Conservation (phyloP, 2,329 filamentous ascomycete species). For the Seiridium unicorne region DNA sequence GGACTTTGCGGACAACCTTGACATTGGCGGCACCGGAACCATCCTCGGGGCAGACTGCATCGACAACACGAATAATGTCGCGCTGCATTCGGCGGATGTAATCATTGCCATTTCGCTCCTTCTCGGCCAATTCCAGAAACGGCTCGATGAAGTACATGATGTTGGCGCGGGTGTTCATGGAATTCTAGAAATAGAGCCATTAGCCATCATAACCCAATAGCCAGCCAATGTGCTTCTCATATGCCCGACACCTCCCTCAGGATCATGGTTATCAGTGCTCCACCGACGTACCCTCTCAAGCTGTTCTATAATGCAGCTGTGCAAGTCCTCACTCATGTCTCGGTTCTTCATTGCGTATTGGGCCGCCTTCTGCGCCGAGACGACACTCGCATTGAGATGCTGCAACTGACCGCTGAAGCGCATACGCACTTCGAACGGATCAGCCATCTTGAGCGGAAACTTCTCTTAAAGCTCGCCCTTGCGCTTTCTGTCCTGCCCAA, state of each 20-base stretch:
- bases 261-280: neutral
- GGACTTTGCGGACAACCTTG: conserved; percentile 80
- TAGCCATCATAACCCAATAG: neutral
- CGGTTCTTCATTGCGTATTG: conserved; percentile 92
- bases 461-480: conserved; percentile 17
- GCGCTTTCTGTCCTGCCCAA: conserved; percentile 27
- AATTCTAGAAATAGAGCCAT: conserved; percentile 56
- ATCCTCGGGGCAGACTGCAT: conserved; percentile 85
- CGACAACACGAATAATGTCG: conserved; percentile 87
- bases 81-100: conserved; percentile 95
- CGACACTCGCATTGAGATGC: conserved; percentile 86
- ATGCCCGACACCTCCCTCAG: neutral
- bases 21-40: conserved; percentile 90
- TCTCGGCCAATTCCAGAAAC: conserved; percentile 81
- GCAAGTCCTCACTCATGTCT: conserved; percentile 94
- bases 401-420: conserved; percentile 90
- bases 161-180: conserved; percentile 95
- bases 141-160: conserved; percentile 99
- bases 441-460: conserved; percentile 46
- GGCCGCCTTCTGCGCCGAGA: conserved; percentile 86
- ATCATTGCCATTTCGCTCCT: conserved; percentile 66
- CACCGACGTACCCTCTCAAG: conserved; percentile 67
- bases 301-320: conserved; percentile 96
- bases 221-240: neutral
- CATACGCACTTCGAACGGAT: conserved; percentile 98